Evolutionary conservation across 2,329 filamentous ascomycete genomes (phyloP).

Genomic region (Blastomyces gilchristii): DNA sequence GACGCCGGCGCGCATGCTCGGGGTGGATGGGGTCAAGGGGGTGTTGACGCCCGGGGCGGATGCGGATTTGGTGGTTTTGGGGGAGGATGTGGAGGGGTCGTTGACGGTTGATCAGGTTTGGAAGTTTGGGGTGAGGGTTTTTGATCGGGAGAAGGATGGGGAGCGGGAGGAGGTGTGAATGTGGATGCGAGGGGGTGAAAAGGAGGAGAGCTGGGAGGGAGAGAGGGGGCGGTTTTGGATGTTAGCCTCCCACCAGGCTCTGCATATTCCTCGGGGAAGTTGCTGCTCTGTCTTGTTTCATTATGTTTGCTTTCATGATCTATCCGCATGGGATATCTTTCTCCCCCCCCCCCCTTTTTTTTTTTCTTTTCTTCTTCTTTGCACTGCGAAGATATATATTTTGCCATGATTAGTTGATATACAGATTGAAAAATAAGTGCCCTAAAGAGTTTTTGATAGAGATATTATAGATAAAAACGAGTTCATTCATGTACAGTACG

Average conservation of each 20-base stretch:
- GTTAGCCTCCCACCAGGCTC: too few relatives aligned
- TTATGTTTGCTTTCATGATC: neutral
- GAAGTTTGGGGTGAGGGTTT: conserved; percentile 34
- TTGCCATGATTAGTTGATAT: neutral
- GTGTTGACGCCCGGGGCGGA: conserved; percentile 32
- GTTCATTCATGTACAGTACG: neutral
- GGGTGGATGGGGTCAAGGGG: conserved; percentile 31
- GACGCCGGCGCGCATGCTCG: conserved; percentile 32
- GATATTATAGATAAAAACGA: neutral
- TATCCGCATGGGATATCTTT: neutral
- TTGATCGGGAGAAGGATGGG: conserved; percentile 26
- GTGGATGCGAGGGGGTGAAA: neutral
- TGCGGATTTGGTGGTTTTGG: conserved; percentile 34
- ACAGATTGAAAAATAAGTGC: neutral
- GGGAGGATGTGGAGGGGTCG: conserved; percentile 26
- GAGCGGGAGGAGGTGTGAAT: neutral
- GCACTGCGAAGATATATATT: neutral
- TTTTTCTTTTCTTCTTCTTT: too few relatives aligned
- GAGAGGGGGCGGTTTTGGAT: too few relatives aligned
- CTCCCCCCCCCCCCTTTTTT: neutral
- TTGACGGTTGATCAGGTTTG: conserved; percentile 35
- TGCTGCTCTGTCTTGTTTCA: neutral
- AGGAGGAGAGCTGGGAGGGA: too few relatives aligned
- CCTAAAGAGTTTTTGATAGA: neutral
- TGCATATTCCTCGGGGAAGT: neutral